Evolutionary conservation across 1,139 yeast species (phyloP).

Genomic region (Magnusiomyces paraingens): DNA sequence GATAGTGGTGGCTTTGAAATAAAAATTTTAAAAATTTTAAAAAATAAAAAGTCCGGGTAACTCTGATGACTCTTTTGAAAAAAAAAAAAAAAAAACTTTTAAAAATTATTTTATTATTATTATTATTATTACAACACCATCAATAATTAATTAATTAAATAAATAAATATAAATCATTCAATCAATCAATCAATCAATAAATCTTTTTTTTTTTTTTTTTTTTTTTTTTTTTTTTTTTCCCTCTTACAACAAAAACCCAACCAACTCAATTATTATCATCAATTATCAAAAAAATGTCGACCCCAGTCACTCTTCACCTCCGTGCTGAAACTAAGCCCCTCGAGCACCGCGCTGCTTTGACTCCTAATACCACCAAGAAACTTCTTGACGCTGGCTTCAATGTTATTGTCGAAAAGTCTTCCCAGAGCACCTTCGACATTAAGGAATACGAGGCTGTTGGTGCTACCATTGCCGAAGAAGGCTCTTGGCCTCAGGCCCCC

Average conservation of each 20-base stretch:
- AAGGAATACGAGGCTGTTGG: conserved; percentile 75
- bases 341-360: conserved; percentile 95
- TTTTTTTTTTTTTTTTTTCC: not conserved
- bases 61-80: not conserved
- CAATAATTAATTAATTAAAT: too few relatives aligned
- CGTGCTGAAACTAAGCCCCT: conserved; percentile 97
- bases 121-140: not conserved
- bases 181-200: too few relatives aligned
- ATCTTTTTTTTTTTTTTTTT: too few relatives aligned
- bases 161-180: too few relatives aligned
- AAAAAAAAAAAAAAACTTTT: not conserved
- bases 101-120: not conserved
- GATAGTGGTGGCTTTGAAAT: too few relatives aligned
- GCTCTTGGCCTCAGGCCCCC: conserved; percentile 91
- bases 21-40: too few relatives aligned
- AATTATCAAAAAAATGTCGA: conserved; percentile 7
- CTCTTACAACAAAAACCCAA: not conserved
- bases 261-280: not conserved
- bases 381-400: conserved; percentile 83
- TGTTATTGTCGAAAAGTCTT: conserved; percentile 78
- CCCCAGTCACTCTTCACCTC: conserved; percentile 47
- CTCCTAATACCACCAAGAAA: conserved; percentile 83
- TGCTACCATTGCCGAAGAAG: conserved; percentile 82
- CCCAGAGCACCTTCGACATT: conserved; percentile 70
- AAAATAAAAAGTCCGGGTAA: too few relatives aligned